Percentiles rank a stretch among this genome's conserved stretches.
These are phyloP conservation scores for Goffeauzyma gilvescens DNA, from an alignment of 768 basidiomycete species.

Conservation along the genomic window DNA sequence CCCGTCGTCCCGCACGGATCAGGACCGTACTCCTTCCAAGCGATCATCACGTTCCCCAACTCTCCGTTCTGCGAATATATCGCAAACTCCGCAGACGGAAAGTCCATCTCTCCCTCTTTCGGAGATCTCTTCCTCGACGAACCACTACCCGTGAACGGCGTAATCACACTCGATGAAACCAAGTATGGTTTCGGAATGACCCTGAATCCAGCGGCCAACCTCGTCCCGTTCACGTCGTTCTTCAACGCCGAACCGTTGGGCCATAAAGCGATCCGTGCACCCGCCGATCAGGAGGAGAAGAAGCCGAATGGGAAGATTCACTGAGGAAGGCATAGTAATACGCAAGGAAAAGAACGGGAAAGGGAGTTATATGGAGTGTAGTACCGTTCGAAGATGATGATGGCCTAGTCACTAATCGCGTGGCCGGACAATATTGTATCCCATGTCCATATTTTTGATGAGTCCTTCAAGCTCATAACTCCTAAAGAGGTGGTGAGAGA, in stretches of 20 bases:
- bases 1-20: conserved; percentile 39
- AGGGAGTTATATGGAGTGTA: too few species aligned
- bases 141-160: conserved; percentile 32
- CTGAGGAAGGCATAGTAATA: too few species aligned
- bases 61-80: conserved; percentile 33
- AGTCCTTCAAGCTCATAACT: too few species aligned
- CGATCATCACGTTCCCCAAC: conserved; percentile 36
- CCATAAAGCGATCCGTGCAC: too few species aligned
- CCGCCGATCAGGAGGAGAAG: too few species aligned
- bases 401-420: too few species aligned
- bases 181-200: conserved; percentile 35
- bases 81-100: conserved; percentile 36
- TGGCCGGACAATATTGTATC: too few species aligned
- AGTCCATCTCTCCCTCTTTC: conserved; percentile 34
- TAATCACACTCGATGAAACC: conserved; percentile 31
- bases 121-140: conserved; percentile 37
- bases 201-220: conserved; percentile 33
- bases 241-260: conserved; percentile 12
- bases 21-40: conserved; percentile 38
- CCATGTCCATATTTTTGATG: too few species aligned
- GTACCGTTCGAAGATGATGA: too few species aligned
- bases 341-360: too few species aligned
- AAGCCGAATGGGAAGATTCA: too few species aligned
- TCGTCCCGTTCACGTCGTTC: conserved; percentile 27
- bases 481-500: too few species aligned